Evolutionary conservation across 2,329 filamentous ascomycete species (phyloP), one percentile per base, ranked within the genome.

Genomic region (Aspergillus brasiliensis): DNA sequence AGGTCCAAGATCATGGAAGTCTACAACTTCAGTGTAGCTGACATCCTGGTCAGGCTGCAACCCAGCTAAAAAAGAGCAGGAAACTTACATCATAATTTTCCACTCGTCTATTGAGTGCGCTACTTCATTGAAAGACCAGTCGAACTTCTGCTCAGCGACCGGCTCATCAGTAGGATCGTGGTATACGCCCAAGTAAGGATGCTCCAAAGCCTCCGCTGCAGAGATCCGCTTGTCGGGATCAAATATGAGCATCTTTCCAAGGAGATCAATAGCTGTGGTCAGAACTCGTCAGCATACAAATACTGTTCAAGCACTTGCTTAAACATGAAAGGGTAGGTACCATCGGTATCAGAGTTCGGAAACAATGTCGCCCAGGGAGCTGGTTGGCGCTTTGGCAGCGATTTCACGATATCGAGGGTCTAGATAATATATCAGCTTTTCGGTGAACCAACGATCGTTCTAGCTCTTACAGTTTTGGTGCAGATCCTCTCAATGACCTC

Each of bases 101-200:
- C 95, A 99, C n/a, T 93, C 97, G 74, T 99, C 95, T 48, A 97
- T 92, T 1, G 95, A 93, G 56, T 98, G 82, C 73, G 98, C 95
- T 46, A 93, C 94, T 70, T 98, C 94, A 77, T 98, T 98, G 81
- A 99, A 99, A 57, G 93, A 97, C 95, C 95, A 99, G 76, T 99
- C 95, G 72, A 99, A 99, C 81, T 96, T 97, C 82, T 97, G 92
- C 62, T 96, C 91, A 21, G 95, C 91, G 7, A 92, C 88, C 1
- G 95, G 95, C 82, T 99, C 95, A 72, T 99, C 95, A 37, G 91
- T 94, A 8, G 95, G 93, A 75, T 99, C 95, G 79, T 99, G 95
- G 82, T 98, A 98, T 6, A 94, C 93, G 10, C 92, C 86, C 51
- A 99, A 89, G 77, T 98, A 99, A 66, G 94, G 91, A 79, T 99